phyloP scores from a whole-genome alignment of 148 eudicot species.

The Pouteria glomerata region DNA sequence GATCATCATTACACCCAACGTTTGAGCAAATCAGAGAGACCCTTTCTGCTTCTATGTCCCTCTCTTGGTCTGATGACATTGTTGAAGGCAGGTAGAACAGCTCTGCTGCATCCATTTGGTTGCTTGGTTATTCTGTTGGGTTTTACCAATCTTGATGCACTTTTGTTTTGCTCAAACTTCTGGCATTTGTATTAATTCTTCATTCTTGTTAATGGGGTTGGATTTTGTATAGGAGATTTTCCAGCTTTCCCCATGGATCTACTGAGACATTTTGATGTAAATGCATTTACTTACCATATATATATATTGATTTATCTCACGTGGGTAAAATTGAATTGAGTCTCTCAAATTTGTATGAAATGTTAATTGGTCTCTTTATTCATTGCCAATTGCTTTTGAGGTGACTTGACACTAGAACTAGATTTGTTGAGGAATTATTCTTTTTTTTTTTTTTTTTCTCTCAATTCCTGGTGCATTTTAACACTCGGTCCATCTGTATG shows the following conservation, averaged over 20 bases:
- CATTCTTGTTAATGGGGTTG: background rate
- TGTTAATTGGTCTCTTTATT: too few relatives aligned
- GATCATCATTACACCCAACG: slow-evolving; percentile 15
- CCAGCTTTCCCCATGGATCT: background rate
- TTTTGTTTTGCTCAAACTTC: background rate
- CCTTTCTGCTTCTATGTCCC: slow-evolving; percentile 14
- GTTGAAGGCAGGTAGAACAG: slow-evolving; percentile 22
- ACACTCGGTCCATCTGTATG: too few relatives aligned
- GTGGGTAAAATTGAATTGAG: too few relatives aligned
- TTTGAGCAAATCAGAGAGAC: slow-evolving; percentile 16
- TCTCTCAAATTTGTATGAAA: too few relatives aligned
- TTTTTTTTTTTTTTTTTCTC: too few relatives aligned
- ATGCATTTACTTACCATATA: background rate
- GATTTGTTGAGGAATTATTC: too few relatives aligned
- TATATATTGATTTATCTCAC: too few relatives aligned
- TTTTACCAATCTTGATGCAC: background rate
- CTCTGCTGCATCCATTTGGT: too few relatives aligned
- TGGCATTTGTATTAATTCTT: background rate
- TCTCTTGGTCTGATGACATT: slow-evolving; percentile 17
- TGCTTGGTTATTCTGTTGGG: background rate
- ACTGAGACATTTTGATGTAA: background rate
- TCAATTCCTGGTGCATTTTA: too few relatives aligned
- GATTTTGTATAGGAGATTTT: background rate
- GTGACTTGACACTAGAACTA: too few relatives aligned
- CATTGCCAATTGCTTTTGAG: too few relatives aligned